Evolutionary conservation across 306 rosid species (phyloP).

Genomic region (Rubus parviflorus): DNA sequence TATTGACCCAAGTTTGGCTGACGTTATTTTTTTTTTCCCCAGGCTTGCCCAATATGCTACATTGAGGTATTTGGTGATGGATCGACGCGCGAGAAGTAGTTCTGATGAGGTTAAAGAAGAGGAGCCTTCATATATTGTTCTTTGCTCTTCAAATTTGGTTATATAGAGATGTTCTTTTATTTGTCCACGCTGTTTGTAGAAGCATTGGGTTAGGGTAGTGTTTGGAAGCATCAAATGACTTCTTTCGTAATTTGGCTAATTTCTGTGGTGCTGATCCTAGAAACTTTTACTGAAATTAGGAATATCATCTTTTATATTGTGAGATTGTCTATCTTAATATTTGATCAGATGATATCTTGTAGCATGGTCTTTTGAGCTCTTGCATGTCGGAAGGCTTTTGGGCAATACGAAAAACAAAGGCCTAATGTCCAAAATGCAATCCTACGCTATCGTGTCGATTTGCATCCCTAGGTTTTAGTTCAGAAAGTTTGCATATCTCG

Average conservation of each 20-base stretch:
- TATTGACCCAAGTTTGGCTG: slow-evolving; percentile 8
- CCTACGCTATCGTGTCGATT: too few relatives aligned
- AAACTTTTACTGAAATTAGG: background rate
- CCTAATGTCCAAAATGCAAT: background rate
- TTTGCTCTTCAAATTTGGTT: slow-evolving; percentile 36
- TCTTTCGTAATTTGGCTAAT: slow-evolving; percentile 4
- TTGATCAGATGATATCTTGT: background rate
- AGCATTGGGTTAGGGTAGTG: slow-evolving; percentile 20
- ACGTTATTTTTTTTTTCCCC: slow-evolving; percentile 26
- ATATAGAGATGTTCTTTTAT: slow-evolving; percentile 37
- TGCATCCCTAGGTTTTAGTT: too few relatives aligned
- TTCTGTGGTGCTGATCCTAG: slow-evolving; percentile 1
- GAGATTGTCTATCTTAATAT: background rate
- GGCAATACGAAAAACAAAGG: background rate
- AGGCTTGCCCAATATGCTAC: slow-evolving; percentile 99
- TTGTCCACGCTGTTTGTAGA: slow-evolving; percentile 34
- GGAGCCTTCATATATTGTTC: slow-evolving; percentile 24
- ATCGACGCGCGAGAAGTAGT: slow-evolving; percentile 43
- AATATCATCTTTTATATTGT: background rate
- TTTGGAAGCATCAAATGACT: slow-evolving; percentile 5
- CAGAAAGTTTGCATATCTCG: too few relatives aligned
- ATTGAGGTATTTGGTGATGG: slow-evolving; percentile 74
- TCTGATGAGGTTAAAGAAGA: slow-evolving; percentile 11
- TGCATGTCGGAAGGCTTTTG: background rate
- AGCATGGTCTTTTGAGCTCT: background rate